Evolutionary conservation across 768 basidiomycete species (phyloP).

Genomic region (Infundibulicybe gibba): DNA sequence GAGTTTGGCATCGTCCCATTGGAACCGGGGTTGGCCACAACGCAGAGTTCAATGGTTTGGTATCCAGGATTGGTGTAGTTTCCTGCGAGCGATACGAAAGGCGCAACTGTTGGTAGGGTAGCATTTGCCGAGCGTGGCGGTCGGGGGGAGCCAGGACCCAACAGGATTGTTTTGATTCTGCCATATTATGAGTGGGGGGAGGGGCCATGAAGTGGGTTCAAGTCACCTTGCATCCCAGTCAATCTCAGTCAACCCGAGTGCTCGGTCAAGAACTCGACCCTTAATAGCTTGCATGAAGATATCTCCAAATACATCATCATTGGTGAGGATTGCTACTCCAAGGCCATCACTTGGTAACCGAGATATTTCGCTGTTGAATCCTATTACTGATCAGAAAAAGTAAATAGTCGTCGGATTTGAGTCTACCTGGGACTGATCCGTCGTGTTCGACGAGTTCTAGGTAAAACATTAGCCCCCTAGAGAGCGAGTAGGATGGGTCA

Average conservation of each 20-base stretch:
- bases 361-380: conserved; percentile 16
- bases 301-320: conserved; percentile 8
- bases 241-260: conserved; percentile 7
- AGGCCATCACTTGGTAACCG: conserved; percentile 7
- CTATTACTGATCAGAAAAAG: neutral
- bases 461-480: neutral
- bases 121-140: neutral
- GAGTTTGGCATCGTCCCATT: too few relatives aligned
- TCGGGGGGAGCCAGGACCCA: neutral
- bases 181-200: too few relatives aligned
- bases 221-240: conserved; percentile 7
- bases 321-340: conserved; percentile 10
- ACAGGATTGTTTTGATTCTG: too few relatives aligned
- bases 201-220: neutral
- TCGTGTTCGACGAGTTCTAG: conserved; percentile 15
- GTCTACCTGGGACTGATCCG: conserved; percentile 11
- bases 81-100: neutral
- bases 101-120: neutral
- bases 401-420: neutral
- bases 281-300: conserved; percentile 3
- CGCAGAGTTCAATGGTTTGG: neutral
- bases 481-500: neutral
- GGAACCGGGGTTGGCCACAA: neutral
- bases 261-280: conserved; percentile 7
- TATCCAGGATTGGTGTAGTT: neutral